Percentiles rank a stretch among this genome's conserved stretches.
Conservation (phyloP, 2,329 filamentous ascomycete genomes). For the Stachybotrys echinatus region DNA sequence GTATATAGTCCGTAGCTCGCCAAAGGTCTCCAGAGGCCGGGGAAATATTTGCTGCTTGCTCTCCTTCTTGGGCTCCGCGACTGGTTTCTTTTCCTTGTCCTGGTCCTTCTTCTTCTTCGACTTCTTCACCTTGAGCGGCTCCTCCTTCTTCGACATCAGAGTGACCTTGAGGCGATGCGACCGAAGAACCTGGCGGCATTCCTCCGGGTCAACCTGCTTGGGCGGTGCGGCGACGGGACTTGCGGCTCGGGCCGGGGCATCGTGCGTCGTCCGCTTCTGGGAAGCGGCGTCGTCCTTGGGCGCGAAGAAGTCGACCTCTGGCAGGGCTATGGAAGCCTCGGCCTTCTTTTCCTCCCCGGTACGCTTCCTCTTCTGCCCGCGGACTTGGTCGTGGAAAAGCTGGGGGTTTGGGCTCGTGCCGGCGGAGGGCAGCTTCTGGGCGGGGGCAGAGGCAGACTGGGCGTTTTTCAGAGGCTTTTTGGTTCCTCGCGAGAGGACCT, state of each 20-base stretch:
- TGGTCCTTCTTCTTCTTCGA: constrained; percentile 51
- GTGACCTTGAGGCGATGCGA: constrained; percentile 83
- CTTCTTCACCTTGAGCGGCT: constrained; percentile 43
- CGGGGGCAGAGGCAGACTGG: constrained; percentile 18
- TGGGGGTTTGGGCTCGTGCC: constrained; percentile 63
- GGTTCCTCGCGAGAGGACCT: constrained; percentile 64
- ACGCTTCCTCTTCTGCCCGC: constrained; percentile 52
- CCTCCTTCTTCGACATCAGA: constrained; percentile 53
- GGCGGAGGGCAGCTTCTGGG: constrained; percentile 55
- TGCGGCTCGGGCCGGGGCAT: constrained; percentile 14
- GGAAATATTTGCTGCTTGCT: constrained; percentile 64
- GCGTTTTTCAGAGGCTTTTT: constrained; percentile 45
- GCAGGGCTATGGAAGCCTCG: constrained; percentile 21
- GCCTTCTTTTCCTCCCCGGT: constrained; percentile 28
- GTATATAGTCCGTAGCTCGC: constrained; percentile 65
- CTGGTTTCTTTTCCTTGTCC: background rate
- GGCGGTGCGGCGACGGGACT: constrained; percentile 20
- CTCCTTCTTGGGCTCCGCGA: constrained; percentile 41
- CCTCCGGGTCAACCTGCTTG: constrained; percentile 54
- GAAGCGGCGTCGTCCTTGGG: constrained; percentile 22
- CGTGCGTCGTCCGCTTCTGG: constrained; percentile 3
- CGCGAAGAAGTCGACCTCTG: constrained; percentile 56
- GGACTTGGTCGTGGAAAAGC: constrained; percentile 57
- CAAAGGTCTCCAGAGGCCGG: constrained; percentile 73
- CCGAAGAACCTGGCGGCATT: constrained; percentile 68